Percentiles rank a stretch among this genome's conserved stretches.
Evolutionary conservation across 1,284 basidiomycete species (phyloP).

Genomic region (Cryptococcus jaspeensis): DNA sequence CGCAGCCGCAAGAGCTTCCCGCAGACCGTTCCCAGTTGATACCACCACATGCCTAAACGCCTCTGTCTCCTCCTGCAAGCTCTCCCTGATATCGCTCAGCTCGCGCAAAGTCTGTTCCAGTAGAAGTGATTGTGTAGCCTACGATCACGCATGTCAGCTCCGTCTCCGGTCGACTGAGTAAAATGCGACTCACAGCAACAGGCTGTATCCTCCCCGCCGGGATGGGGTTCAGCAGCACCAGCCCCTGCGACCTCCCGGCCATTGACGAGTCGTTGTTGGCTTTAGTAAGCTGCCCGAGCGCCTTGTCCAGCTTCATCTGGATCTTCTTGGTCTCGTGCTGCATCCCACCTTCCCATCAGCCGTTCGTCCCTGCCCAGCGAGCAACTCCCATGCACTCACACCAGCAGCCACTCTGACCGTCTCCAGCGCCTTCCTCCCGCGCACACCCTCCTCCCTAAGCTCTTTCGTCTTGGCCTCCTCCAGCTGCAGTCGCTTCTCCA

Average conservation of each 20-base stretch:
- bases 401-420: constrained; percentile 46
- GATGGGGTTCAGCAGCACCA: constrained; percentile 47
- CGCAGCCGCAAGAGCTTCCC: constrained; percentile 53
- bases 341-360: too few species aligned
- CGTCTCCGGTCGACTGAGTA: not conserved
- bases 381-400: too few species aligned
- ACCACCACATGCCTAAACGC: constrained; percentile 68
- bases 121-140: constrained; percentile 54
- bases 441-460: constrained; percentile 35
- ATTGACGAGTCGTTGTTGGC: constrained; percentile 58
- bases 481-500: constrained; percentile 23
- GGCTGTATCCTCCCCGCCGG: constrained; percentile 31
- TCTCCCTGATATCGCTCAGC: constrained; percentile 65
- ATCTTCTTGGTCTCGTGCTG: constrained; percentile 68
- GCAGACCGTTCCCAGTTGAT: constrained; percentile 66
- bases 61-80: constrained; percentile 68
- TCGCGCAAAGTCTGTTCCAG: constrained; percentile 71
- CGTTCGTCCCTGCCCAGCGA: too few species aligned
- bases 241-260: constrained; percentile 25
- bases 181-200: constrained; percentile 21
- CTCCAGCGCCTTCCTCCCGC: constrained; percentile 46
- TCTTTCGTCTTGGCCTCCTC: constrained; percentile 68
- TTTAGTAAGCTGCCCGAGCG: constrained; percentile 72
- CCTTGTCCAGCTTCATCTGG: constrained; percentile 75
- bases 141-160: not conserved